Base-by-base conservation (phyloP, 2,329 filamentous ascomycete genomes). In the Cladosporium phlei region DNA sequence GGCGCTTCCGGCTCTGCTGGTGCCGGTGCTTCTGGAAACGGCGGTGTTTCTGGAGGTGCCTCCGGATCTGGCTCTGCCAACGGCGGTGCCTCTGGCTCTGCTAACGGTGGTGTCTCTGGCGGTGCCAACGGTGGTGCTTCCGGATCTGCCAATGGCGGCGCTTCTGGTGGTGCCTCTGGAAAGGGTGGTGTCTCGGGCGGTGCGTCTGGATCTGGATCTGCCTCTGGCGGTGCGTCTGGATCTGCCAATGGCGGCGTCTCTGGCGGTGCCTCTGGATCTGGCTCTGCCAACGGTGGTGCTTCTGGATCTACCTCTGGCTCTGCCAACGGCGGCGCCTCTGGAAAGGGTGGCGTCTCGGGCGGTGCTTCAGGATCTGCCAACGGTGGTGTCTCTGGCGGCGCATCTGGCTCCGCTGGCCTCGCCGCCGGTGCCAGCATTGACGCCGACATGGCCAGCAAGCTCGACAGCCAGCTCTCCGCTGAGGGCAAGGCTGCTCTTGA, bases 351-450 rank as follows among this genome's bases (percentile, higher is more conserved):
- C 16, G 39, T 21, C 10, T 17, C 21, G 11, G 30, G 30, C 10
- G 19, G 14, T 12, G 22, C 24, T 12, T 16, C 10, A 10, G 38
- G 38, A 19, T 14, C 16, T 5, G 38, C 27, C 24, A 30, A 22
- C 21, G 40, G 29, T 5, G 25, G 20, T 12, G 40, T 29, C 40
- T 44, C 40, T 16, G 40, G 29, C 5, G 17, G 10, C 4, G 14
- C n/a, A 9, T 45, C 38, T 16, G 38, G 56, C 52, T 2, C 53
- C 55, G 21, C 55, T 59, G 22, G 54, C 47, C 38, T 40, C n/a
- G 25, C 9, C 25, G 30, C 37, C 24, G 22, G 19, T n/a, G 40
- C 40, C 9, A 27, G 10, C 21, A 28, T 33, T 11, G 22, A 12
- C 10, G 24, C 30, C 16, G 40, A 28, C 16, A 9, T 45, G 5